phyloP scores from a whole-genome alignment of 2,329 filamentous ascomycete genomes.

The Epichloe scottii region DNA sequence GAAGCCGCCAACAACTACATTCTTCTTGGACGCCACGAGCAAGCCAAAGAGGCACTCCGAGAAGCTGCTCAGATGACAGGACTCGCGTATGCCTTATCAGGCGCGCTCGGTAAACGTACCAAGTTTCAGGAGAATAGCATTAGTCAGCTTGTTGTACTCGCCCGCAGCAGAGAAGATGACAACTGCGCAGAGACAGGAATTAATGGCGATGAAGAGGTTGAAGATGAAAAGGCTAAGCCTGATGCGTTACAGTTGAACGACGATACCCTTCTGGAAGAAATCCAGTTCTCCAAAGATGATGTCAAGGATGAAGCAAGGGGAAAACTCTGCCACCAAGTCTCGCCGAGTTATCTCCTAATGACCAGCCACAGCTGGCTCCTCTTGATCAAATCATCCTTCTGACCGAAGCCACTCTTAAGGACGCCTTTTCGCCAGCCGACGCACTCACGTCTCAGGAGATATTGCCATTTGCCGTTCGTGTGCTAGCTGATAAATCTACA shows the following conservation, averaged over 20 bases:
- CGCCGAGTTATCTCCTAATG: constrained; percentile 54
- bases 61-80: constrained; percentile 53
- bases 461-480: constrained; percentile 76
- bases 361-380: constrained; percentile 70
- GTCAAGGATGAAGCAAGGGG: constrained; percentile 24
- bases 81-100: constrained; percentile 73
- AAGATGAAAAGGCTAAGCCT: constrained; percentile 31
- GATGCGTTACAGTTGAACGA: constrained; percentile 72
- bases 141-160: constrained; percentile 84
- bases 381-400: constrained; percentile 86
- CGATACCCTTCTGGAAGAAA: constrained; percentile 81
- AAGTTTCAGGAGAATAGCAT: constrained; percentile 67
- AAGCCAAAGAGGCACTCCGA: constrained; percentile 59
- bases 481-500: constrained; percentile 75
- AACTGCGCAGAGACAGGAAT: constrained; percentile 9
- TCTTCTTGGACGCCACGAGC: constrained; percentile 67
- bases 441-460: constrained; percentile 88
- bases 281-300: constrained; percentile 57
- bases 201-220: constrained; percentile 9
- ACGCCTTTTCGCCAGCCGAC: constrained; percentile 71
- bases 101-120: constrained; percentile 74
- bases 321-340: constrained; percentile 46
- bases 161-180: constrained; percentile 50
- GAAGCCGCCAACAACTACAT: constrained; percentile 77
- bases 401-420: constrained; percentile 77